Evolutionary conservation across 352 stramenopile species (phyloP), one percentile per base, ranked within the genome.

Genomic region (Hyaloperonospora arabidopsidis): DNA sequence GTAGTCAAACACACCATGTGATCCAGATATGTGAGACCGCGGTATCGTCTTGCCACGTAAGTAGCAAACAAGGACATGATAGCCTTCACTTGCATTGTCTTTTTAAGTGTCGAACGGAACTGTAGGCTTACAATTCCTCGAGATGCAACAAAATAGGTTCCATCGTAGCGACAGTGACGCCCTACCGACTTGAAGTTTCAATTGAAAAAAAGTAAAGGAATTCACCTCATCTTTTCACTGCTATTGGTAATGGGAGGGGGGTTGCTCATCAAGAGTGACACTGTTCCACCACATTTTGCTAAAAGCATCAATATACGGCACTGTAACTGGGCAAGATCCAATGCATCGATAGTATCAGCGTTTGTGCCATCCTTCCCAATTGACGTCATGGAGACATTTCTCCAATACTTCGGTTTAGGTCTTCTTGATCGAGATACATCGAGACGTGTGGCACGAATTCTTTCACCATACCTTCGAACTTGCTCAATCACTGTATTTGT

Each of bases 31-130:
- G 54, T 87, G 74, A 2, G 79, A 78, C 54, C 84, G 64, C 10
- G 75, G 89, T 8, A 67, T 70, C 32, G 80, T 93, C 44, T 79
- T 79, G 6, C 79, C 83, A 43, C 78, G 88, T 4, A 93, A 52
- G 51, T 81, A 88, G 23, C 74, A 78, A 11, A 85, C 45, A 25
- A 93, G 52, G 4, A 76, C 78, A 49, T 93, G 83, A 45, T 83
- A 89, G 14, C 70, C 61, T 67, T 93, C 83, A 48, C 72, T 73
- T 22, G 76, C 74, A 43, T 61, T 72, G n/a, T 19, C 70, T 56
- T 63, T 90, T 93, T 35, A 89, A 53, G 25, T 65, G 52, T 17
- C 83, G 67, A 29, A 89, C 68, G 2, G 79, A 86, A 32, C 70
- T 82, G 0, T 71, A 21, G 40, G 61, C 51, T 44, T 76, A 79